Percentiles rank a stretch among this genome's conserved stretches.
Evolutionary conservation across 2,329 filamentous ascomycete genomes (phyloP).

Genomic region (Sporothrix pseudoabietina): DNA sequence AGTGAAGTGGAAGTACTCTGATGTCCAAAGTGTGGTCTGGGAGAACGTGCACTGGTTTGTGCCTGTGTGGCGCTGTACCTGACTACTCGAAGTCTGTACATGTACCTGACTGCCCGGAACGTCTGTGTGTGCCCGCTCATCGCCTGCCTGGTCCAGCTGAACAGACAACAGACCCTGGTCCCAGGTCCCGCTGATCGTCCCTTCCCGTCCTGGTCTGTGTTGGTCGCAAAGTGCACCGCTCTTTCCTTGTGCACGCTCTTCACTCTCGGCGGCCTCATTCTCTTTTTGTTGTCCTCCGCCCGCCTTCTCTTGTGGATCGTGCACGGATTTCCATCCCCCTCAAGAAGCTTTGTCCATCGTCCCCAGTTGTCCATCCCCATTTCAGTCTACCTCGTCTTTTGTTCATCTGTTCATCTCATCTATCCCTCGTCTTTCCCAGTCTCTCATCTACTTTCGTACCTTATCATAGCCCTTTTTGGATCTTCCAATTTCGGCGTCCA

Average conservation of each 20-base stretch:
- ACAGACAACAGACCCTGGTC: neutral
- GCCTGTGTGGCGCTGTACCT: neutral
- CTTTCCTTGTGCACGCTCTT: no score
- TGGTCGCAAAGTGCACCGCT: neutral
- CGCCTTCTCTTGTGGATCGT: neutral
- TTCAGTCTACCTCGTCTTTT: neutral
- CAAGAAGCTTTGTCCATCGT: neutral
- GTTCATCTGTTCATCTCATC: neutral
- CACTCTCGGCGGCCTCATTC: neutral
- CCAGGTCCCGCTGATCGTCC: constrained; percentile 21
- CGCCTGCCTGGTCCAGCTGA: neutral
- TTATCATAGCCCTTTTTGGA: neutral
- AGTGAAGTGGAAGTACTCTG: neutral
- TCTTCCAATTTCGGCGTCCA: constrained; percentile 11
- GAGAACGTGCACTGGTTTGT: neutral
- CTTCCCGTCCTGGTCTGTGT: neutral
- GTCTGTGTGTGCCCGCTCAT: neutral
- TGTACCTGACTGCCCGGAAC: neutral
- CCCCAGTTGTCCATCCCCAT: neutral
- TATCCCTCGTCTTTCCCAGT: neutral
- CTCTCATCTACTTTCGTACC: neutral
- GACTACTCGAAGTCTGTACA: neutral
- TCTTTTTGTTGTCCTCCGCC: neutral
- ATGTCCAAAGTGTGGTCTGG: neutral
- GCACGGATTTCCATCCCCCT: neutral